Percentiles rank a stretch among this genome's conserved stretches.
phyloP scores from a whole-genome alignment of 805 yeast genomes.

The Saccharomycopsis sp. region DNA sequence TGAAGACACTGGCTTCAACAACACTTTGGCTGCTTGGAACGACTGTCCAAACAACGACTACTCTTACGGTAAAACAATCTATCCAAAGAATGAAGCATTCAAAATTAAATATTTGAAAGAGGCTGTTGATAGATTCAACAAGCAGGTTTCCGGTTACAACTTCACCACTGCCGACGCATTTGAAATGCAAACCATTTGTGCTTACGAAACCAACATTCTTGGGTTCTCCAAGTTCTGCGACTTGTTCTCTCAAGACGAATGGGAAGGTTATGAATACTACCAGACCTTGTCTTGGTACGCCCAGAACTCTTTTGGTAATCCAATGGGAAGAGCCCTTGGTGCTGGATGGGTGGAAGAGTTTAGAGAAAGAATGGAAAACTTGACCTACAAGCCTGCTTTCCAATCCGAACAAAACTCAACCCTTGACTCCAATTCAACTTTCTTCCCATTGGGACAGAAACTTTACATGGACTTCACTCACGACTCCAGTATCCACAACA shows the following conservation, averaged over 20 bases:
- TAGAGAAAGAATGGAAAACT: constrained; percentile 35
- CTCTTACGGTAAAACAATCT: constrained; percentile 11
- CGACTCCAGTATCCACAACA: constrained; percentile 58
- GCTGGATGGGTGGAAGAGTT: constrained; percentile 42
- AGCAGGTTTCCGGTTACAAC: constrained; percentile 44
- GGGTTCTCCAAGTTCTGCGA: constrained; percentile 65
- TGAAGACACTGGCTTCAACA: constrained; percentile 22
- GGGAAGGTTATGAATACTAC: constrained; percentile 51
- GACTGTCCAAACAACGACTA: constrained; percentile 19
- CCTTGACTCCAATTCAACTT: constrained; percentile 23
- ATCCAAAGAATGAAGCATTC: constrained; percentile 5
- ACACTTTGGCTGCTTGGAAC: constrained; percentile 20
- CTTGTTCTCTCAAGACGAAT: constrained; percentile 59
- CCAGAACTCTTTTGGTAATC: constrained; percentile 54
- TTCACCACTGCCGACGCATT: constrained; percentile 45
- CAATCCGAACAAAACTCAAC: constrained; percentile 41
- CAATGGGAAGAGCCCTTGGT: constrained; percentile 50
- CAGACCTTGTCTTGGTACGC: constrained; percentile 54
- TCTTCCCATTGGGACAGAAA: constrained; percentile 36
- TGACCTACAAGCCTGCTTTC: constrained; percentile 40
- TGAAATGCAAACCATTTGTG: constrained; percentile 53
- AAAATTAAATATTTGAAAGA: constrained; percentile 33
- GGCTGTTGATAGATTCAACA: constrained; percentile 51
- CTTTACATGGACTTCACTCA: constrained; percentile 68
- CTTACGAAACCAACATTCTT: constrained; percentile 61